A percentile compares a stretch with the other conserved stretches of the same genome.
Evolutionary conservation across 164 flowering plant species (phyloP).

Genomic region (Amborella trichopoda): DNA sequence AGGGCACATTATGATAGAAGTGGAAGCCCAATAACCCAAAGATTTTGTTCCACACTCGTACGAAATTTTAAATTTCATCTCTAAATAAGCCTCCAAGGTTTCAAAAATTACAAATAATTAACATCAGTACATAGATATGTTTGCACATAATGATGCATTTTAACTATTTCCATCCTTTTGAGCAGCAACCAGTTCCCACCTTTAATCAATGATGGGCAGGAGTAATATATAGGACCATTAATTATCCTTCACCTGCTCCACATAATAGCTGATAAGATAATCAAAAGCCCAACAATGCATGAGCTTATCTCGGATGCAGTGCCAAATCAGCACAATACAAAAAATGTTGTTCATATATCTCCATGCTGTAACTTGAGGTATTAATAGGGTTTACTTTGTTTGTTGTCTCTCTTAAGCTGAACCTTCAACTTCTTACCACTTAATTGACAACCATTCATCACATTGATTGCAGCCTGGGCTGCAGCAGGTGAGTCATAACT

Average conservation of each 20-base stretch:
- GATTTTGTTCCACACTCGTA: no score
- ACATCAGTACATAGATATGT: no score
- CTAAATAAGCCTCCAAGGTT: conserved; percentile 44
- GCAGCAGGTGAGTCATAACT: conserved; percentile 82
- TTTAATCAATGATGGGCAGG: conserved; percentile 20
- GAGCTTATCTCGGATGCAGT: no score
- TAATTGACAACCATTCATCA: conserved; percentile 88
- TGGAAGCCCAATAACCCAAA: no score
- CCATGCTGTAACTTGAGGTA: no score
- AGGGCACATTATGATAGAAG: no score
- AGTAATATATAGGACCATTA: conserved; percentile 11
- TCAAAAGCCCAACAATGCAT: no score
- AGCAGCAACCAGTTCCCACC: conserved; percentile 22
- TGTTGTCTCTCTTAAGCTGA: conserved; percentile 96
- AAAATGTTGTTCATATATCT: no score
- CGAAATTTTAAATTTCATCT: conserved; percentile 46
- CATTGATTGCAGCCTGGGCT: conserved; percentile 78
- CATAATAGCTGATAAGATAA: conserved; percentile 10
- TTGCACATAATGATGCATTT: conserved; percentile 45
- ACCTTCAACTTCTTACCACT: conserved; percentile 97
- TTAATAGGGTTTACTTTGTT: conserved; percentile 61
- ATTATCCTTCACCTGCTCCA: conserved; percentile 23
- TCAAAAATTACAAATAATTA: conserved; percentile 50
- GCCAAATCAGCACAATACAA: no score
- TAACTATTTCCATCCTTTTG: conserved; percentile 18